Conservation (phyloP, 768 basidiomycete species). For the Rubroboletus pulcherrimus region DNA sequence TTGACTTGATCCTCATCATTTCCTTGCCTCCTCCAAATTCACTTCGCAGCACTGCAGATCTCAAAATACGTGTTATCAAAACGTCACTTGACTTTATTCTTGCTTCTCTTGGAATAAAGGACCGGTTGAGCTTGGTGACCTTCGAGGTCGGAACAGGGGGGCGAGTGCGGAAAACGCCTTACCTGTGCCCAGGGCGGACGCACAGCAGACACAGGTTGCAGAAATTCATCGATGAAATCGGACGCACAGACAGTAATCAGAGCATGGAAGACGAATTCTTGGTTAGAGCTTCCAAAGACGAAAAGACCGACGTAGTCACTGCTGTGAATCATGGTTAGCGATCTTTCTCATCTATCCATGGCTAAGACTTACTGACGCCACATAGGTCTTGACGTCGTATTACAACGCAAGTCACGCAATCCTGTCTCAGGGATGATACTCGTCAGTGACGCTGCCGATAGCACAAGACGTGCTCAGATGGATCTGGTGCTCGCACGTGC, state of each 20-base stretch:
- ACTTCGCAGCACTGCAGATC: constrained; percentile 70
- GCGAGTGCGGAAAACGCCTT: constrained; percentile 88
- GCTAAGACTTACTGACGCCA: not conserved
- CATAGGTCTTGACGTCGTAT: constrained; percentile 83
- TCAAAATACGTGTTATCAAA: constrained; percentile 88
- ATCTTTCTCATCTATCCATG: not conserved
- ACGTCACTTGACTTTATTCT: constrained; percentile 84
- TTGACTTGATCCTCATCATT: constrained; percentile 91
- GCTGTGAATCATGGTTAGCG: constrained; percentile 89
- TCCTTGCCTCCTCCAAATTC: constrained; percentile 76
- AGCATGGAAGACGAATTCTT: constrained; percentile 61
- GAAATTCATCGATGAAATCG: constrained; percentile 75
- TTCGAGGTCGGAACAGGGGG: constrained; percentile 88
- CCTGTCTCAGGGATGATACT: constrained; percentile 89
- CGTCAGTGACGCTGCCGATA: constrained; percentile 89
- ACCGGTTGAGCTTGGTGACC: constrained; percentile 86
- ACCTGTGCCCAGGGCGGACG: constrained; percentile 66
- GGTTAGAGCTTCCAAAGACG: constrained; percentile 76
- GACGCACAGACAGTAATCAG: constrained; percentile 35
- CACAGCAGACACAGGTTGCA: constrained; percentile 68
- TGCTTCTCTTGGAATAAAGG: constrained; percentile 68
- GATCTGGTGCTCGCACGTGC: constrained; percentile 95
- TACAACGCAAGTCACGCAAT: constrained; percentile 92
- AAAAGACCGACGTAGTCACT: constrained; percentile 95
- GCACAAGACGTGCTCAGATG: constrained; percentile 93